Base-by-base conservation (phyloP, 1,284 basidiomycete species). In the Ganoderma boninense region DNA sequence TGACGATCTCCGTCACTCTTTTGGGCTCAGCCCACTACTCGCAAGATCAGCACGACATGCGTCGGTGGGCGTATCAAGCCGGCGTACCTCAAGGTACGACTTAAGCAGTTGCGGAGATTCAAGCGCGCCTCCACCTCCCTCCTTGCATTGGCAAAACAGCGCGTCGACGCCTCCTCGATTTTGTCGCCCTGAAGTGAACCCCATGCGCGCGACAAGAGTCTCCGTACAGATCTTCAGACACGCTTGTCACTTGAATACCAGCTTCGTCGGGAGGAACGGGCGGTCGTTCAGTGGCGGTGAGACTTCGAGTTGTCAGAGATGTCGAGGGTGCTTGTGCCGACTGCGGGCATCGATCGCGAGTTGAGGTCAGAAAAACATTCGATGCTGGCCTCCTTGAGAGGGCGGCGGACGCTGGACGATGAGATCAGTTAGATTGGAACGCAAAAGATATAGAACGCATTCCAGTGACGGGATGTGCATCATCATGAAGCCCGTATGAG, bases 71-170 rank as follows among this genome's bases (percentile, higher is more conserved):
- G n/a, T n/a, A n/a, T n/a, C n/a, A n/a, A n/a, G n/a, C 18, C 0
- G 59, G 10, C 71, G 6, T n/a, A 81, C 80, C 82, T 83, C 29
- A 82, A 65, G n/a, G n/a, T n/a, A n/a, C n/a, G n/a, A n/a, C n/a
- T n/a, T 77, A 2, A 83, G 72, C 10, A 83, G 49, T 40, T 80
- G 78, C 0, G 82, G 82, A 35, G 78, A 78, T 0, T 78, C 79
- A 16, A 83, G 69, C 1, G 81, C 76, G 14, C 82, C 83, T 11
- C 77, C 75, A 57, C 74, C 67, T 82, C 80, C 62, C 73, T 69
- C n/a, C 67, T 68, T 1, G 78, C 82, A 10, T 65, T 61, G 2
- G 79, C 76, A 35, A 69, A 67, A n/a, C 64, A 70, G 13, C 63
- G 64, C n/a, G 64, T 64, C 42, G 38, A 70, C 43, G 68, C 52